Evolutionary conservation across 257 asterid species (phyloP).

Genomic region (Penstemon eatonii): DNA sequence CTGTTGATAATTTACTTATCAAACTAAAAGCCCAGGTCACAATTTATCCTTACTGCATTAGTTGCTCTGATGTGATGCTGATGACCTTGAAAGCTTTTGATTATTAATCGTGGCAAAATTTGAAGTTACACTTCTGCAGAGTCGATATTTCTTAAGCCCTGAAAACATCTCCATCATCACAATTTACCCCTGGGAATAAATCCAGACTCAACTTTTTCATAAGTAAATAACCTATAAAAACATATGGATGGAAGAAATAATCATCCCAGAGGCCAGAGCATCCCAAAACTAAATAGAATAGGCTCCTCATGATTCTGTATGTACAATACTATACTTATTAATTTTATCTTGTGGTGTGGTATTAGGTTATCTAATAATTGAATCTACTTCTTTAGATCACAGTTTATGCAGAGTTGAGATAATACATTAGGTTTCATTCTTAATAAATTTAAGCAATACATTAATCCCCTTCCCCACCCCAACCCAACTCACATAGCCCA

Average conservation of each 20-base stretch:
- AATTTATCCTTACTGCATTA: constrained; percentile 30
- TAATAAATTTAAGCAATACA: no score
- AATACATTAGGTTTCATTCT: no score
- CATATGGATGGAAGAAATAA: neutral
- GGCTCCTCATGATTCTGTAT: neutral
- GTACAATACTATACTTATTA: neutral
- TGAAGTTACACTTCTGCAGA: constrained; percentile 25
- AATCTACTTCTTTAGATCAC: neutral
- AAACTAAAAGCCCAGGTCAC: constrained; percentile 86
- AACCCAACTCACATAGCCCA: no score
- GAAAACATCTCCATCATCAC: neutral
- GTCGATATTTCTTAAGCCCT: constrained; percentile 13
- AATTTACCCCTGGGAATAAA: neutral
- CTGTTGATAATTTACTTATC: constrained; percentile 89
- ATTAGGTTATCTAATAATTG: neutral
- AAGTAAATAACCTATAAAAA: neutral
- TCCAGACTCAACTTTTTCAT: neutral
- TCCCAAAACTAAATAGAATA: neutral
- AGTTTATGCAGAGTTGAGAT: no score
- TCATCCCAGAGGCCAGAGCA: neutral
- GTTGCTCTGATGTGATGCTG: constrained; percentile 17
- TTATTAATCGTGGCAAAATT: constrained; percentile 12
- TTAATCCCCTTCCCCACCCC: no score
- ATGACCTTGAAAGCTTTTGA: constrained; percentile 15
- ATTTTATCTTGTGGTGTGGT: neutral